Conservation (phyloP, 805 yeast species). For the Scheffersomyces stipitis region DNA sequence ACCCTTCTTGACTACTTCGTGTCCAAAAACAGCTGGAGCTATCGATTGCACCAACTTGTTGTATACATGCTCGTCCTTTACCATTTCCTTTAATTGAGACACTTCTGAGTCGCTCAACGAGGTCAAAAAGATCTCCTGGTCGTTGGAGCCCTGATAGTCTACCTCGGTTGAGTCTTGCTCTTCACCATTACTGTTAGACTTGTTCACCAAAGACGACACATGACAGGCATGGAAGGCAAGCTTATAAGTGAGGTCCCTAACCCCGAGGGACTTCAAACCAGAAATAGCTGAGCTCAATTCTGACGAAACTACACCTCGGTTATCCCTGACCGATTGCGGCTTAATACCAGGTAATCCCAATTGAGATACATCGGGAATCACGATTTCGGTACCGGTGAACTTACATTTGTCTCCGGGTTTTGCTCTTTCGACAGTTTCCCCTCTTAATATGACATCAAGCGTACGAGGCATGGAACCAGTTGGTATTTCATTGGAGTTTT, state of each 20-base stretch:
- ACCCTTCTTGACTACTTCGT: slow-evolving; percentile 91
- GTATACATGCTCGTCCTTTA: slow-evolving; percentile 81
- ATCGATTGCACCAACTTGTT: slow-evolving; percentile 81
- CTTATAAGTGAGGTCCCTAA: slow-evolving; percentile 87
- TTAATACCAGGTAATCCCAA: slow-evolving; percentile 93
- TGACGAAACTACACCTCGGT: slow-evolving; percentile 57
- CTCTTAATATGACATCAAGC: slow-evolving; percentile 85
- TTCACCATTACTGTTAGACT: slow-evolving; percentile 15
- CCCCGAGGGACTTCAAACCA: slow-evolving; percentile 91
- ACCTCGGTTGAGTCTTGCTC: slow-evolving; percentile 20
- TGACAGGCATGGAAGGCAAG: slow-evolving; percentile 91
- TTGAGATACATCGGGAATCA: slow-evolving; percentile 91
- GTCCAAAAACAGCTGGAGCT: slow-evolving; percentile 97
- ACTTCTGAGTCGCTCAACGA: slow-evolving; percentile 80
- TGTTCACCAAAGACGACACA: slow-evolving; percentile 63
- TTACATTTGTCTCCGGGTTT: slow-evolving; percentile 96
- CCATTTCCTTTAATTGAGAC: slow-evolving; percentile 84
- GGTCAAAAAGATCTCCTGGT: slow-evolving; percentile 78
- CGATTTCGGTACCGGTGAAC: slow-evolving; percentile 93
- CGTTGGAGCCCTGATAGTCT: slow-evolving; percentile 53
- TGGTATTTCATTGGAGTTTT: slow-evolving; percentile 94
- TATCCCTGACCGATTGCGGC: slow-evolving; percentile 75
- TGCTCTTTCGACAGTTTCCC: slow-evolving; percentile 92
- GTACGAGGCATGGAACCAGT: slow-evolving; percentile 99
- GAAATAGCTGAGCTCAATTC: slow-evolving; percentile 81